phyloP scores from a whole-genome alignment of 75 land plant genomes.

The Cryptomeria japonica region DNA sequence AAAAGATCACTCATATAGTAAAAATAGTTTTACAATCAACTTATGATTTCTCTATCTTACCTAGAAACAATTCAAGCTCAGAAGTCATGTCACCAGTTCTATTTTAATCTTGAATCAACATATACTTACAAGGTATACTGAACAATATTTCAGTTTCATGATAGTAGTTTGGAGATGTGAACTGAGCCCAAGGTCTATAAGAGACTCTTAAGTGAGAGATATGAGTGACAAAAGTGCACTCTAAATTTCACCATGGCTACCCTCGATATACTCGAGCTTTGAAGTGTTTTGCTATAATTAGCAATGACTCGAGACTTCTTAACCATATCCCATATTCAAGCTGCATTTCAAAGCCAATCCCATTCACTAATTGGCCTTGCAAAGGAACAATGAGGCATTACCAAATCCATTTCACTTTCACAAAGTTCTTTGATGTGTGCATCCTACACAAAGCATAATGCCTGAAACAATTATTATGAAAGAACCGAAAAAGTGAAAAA shows the following conservation, averaged over 20 bases:
- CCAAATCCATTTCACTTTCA: no score
- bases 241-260: conserved; percentile 15
- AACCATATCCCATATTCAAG: conserved; percentile 87
- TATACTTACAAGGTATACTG: no score
- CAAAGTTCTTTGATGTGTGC: background rate
- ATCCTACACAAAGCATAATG: background rate
- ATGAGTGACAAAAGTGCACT: background rate
- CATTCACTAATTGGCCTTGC: conserved; percentile 79
- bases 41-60: background rate
- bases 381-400: conserved; percentile 63
- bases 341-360: conserved; percentile 88
- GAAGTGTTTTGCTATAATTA: conserved; percentile 71
- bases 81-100: background rate
- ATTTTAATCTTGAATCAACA: background rate
- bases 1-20: background rate
- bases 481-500: no score
- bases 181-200: background rate
- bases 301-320: conserved; percentile 84
- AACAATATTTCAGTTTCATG: background rate
- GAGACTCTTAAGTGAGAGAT: background rate
- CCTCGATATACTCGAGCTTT: conserved; percentile 65
- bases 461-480: background rate
- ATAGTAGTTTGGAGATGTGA: background rate
- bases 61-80: background rate
- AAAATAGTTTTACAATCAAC: background rate